Base-by-base conservation (phyloP, 2,329 filamentous ascomycete species). In the Trichoderma semiorbis region DNA sequence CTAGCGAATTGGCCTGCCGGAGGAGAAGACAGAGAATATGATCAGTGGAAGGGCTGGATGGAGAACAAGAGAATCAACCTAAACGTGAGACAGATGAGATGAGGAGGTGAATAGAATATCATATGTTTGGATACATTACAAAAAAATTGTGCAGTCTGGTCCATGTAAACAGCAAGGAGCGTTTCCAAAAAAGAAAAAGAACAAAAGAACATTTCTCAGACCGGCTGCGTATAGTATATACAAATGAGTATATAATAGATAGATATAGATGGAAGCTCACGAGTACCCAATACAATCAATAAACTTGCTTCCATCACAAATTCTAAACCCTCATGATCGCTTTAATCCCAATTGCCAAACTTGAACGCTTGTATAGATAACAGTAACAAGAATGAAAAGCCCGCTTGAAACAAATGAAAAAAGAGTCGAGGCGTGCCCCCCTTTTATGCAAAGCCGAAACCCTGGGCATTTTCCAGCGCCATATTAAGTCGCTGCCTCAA, bases 1-100 rank as follows among this genome's bases (percentile, higher is more conserved):
- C 81, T 98, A 64, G 83, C 85, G 71, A 84, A 91, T 55, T 98
- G 95, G 95, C 95, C 95, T 0, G 85, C 85, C 3, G 80, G 83
- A 3, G 80, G 83, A 55, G 83, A 78, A 63, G 79, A 82, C n/a
- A 84, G 81, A 16, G 81, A 81, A 57, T 94, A 88, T 77, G 85
- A 89, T 65, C 84, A 85, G 53, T 98, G 94, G 93, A 88, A 85
- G 75, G 93, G 93, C 2, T 98, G 95, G 95, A 95, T 98, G 92
- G 84, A 83, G 73, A 89, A 88, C 62, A 98, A 98, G 83, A 87
- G 95, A 74, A 90, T 98, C 77, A 98, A 98, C 79, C 79, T 98
- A 62, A 98, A 98, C 80, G 93, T 98, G 11, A 87, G 95, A 74
- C 95, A 98, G 82, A 97, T 98, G 92, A 88, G 84, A 78, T 60